These are phyloP conservation scores for Penicillium silybi DNA, from an alignment of 495 filamentous ascomycete genomes.

Conservation along the genomic window DNA sequence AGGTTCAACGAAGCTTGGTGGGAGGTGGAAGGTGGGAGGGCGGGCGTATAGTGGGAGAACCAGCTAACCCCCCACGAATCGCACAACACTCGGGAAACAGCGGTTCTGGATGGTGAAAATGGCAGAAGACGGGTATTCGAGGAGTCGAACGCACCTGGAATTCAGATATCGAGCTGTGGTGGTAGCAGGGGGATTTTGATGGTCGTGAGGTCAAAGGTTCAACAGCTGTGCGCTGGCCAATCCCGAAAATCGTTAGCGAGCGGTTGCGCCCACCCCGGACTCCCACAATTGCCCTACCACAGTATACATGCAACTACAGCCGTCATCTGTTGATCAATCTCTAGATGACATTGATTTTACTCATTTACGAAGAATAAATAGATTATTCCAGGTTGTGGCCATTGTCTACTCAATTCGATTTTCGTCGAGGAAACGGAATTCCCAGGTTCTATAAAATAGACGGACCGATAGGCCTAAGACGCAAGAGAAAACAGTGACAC, in stretches of 20 bases:
- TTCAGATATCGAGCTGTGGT: conserved; percentile 35
- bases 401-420: conserved; percentile 10
- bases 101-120: conserved; percentile 25
- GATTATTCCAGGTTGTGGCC: background rate
- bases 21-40: conserved; percentile 9
- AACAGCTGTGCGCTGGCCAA: conserved; percentile 42
- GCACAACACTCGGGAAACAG: conserved; percentile 28
- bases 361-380: background rate
- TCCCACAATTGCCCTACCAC: conserved; percentile 30
- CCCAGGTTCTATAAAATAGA: conserved; percentile 21
- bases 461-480: conserved; percentile 21
- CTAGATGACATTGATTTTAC: background rate
- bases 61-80: conserved; percentile 22
- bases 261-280: conserved; percentile 36
- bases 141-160: conserved; percentile 38
- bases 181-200: conserved; percentile 38
- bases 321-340: background rate
- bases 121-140: conserved; percentile 8
- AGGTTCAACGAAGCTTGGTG: background rate
- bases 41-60: conserved; percentile 18
- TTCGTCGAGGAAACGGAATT: conserved; percentile 6
- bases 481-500: conserved; percentile 22
- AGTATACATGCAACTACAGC: conserved; percentile 3
- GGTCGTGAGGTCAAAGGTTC: conserved; percentile 36
- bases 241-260: conserved; percentile 51